Evolutionary conservation across 352 stramenopile species (phyloP), one percentile per base, ranked within the genome.

Genomic region (Phytophthora ramorum): DNA sequence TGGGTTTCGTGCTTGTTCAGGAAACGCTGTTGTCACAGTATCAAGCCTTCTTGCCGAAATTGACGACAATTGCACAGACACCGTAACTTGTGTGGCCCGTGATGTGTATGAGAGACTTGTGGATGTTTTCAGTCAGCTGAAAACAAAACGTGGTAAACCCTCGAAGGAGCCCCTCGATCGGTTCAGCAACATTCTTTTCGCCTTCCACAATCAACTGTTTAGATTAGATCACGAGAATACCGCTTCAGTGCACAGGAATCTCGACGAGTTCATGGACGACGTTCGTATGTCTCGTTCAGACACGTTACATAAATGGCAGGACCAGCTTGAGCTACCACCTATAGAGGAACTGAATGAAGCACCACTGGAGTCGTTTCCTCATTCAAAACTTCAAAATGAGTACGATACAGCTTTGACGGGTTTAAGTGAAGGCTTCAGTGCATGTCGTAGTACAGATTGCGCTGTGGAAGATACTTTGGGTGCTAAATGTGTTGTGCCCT

Each of bases 41-140:
- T 40, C 45, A 20, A 35, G 17, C 3, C 17, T 63, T 30, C 45
- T 64, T 17, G 26, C 32, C 7, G 24, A 50, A 13, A 58, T 49
- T 35, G 13, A 46, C 7, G 37, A 28, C 2, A 56, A 28, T 38
- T 57, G 45, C 19, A 38, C 19, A 19, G 30, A 22, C 24, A 38
- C 20, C 14, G 30, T 22, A 3, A 19, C 16, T 28, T 14, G 3
- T 12, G 56, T 58, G 58, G 40, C 28, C n/a, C 47, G 5, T 14
- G 14, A 28, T 19, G 46, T 58, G 17, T 65, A 58, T 26, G 19
- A 58, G 1, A 47, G 58, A 17, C 26, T 64, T 16, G 17, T 46
- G 26, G 57, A 57, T 35, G 37, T 52, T 14, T 57, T 58, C n/a
- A 35, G 32, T 37, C 30, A 45, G 26, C 30, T 65, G 7, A 37